Evolutionary conservation across 225 moss, liverwort and hornwort species (phyloP), one percentile per base, ranked within the genome.

Genomic region (Physcomitrellopsis africana): DNA sequence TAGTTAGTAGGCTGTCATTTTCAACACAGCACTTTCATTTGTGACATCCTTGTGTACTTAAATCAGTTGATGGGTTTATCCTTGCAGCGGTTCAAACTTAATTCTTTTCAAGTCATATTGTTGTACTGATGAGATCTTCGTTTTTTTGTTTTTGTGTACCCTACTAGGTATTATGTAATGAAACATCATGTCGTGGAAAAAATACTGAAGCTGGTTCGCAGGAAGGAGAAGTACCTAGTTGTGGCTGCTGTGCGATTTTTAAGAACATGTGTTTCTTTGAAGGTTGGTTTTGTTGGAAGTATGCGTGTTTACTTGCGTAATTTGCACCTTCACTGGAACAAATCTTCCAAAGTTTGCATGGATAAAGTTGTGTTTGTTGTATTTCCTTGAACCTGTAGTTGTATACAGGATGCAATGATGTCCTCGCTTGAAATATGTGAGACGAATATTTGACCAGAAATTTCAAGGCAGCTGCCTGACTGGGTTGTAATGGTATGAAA

Each of bases 201-300:
- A 85, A 89, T 99, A 51, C 85, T 99, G 81, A 90, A 89, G 73
- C 87, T 99, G 74, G 95, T 89, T 69, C 92, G 87, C 44, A 87
- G 99, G 81, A 99, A 90, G 77, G 99, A 99, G 74, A 99, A 95
- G 79, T 99, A 99, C 72, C 82, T 99, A 63, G 93, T 99, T 74
- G 99, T 99, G 67, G 99, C 99, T 72, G 99, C 99, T 76, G 93
- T 99, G 67, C 95, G 99, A 47, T 99, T 99, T 82, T 77, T 99
- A 49, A 87, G 99, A 74, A 99, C 95, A 23, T 99, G 95, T 76
- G 79, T 99, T 65, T 87, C 95, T 72, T 73, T 93, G 74, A 95
- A 95, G 99, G 99, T 99, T 72, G 67, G 84, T 57, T 70, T 81
- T 84, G 56, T 77, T 77, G 75, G 75, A 77, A 84, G 70, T 73